Evolutionary conservation across 345 rosid species (phyloP).

Genomic region (Rhodamnia argentea): DNA sequence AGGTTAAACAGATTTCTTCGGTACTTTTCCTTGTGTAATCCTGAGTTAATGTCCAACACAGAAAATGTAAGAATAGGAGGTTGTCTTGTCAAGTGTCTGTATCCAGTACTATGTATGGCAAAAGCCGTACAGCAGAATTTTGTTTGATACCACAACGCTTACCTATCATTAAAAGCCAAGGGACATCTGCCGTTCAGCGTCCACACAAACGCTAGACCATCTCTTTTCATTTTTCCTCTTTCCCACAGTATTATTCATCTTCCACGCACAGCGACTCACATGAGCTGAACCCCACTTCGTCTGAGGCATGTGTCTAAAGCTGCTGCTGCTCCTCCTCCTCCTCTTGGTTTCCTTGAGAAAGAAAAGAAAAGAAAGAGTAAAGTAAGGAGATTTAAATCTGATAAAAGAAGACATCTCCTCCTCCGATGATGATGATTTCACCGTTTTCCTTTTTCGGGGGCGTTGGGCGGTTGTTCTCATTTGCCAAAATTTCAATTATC

Average conservation of each 20-base stretch:
- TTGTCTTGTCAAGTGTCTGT: neutral
- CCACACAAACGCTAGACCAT: neutral
- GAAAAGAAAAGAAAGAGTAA: neutral
- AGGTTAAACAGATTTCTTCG: too few relatives aligned
- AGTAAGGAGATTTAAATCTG: neutral
- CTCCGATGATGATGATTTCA: neutral
- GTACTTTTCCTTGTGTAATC: too few relatives aligned
- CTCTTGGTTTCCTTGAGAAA: neutral
- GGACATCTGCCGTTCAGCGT: neutral
- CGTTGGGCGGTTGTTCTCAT: neutral
- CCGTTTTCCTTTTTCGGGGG: neutral
- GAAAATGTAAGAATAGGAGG: neutral
- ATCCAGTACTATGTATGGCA: too few relatives aligned
- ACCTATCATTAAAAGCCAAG: neutral
- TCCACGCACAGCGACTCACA: neutral
- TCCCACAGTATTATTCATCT: neutral
- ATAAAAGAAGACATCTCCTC: neutral
- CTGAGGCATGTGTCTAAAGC: neutral
- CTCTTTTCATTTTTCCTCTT: neutral
- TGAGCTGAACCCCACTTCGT: neutral
- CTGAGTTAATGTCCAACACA: neutral
- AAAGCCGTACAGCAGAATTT: neutral
- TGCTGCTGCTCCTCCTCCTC: neutral
- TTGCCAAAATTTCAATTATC: neutral
- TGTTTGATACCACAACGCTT: neutral